A percentile compares a stretch with the other conserved stretches of the same genome.
These are phyloP conservation scores for Aureobasidium sp. DNA, from an alignment of 2,329 filamentous ascomycete genomes.

Conservation along the genomic window DNA sequence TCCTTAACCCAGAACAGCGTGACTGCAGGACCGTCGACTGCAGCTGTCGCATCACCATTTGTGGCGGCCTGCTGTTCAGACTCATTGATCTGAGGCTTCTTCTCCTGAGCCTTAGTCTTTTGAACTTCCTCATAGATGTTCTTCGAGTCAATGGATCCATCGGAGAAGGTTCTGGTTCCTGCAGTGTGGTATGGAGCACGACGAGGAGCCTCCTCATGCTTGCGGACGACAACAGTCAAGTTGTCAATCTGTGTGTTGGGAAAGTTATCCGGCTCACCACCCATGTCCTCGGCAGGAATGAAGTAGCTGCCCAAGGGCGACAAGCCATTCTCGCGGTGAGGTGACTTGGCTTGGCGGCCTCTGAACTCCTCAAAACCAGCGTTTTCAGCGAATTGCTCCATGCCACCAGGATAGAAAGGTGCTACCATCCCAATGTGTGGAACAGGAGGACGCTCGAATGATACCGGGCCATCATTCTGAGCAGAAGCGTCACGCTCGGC, in stretches of 20 bases:
- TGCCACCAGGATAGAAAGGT: conserved; percentile 18
- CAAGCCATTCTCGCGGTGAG: conserved; percentile 23
- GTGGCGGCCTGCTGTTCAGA: conserved; percentile 24
- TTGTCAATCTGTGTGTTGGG: conserved; percentile 46
- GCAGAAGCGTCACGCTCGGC: conserved; percentile 65
- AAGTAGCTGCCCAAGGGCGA: conserved; percentile 19
- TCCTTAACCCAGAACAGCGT: conserved; percentile 46
- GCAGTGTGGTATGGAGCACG: conserved; percentile 32
- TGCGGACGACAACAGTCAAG: conserved; percentile 47
- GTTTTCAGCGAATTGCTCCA: conserved; percentile 16
- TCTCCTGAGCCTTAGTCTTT: conserved; percentile 33
- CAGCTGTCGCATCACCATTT: conserved; percentile 20
- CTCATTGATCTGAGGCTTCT: conserved; percentile 31
- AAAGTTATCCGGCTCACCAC: conserved; percentile 39
- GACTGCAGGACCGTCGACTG: conserved; percentile 15
- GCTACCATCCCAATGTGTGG: conserved; percentile 29
- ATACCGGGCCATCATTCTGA: conserved; percentile 62
- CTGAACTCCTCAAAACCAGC: conserved; percentile 16
- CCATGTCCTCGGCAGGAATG: conserved; percentile 18
- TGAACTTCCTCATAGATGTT: conserved; percentile 44
- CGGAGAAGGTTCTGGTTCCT: conserved; percentile 46
- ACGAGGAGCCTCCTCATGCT: conserved; percentile 20
- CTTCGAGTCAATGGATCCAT: conserved; percentile 49
- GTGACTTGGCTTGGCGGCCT: conserved; percentile 23
- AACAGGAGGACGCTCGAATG: conserved; percentile 34